Base-by-base conservation (phyloP, 768 basidiomycete genomes). In the Mycena chlorophos region DNA sequence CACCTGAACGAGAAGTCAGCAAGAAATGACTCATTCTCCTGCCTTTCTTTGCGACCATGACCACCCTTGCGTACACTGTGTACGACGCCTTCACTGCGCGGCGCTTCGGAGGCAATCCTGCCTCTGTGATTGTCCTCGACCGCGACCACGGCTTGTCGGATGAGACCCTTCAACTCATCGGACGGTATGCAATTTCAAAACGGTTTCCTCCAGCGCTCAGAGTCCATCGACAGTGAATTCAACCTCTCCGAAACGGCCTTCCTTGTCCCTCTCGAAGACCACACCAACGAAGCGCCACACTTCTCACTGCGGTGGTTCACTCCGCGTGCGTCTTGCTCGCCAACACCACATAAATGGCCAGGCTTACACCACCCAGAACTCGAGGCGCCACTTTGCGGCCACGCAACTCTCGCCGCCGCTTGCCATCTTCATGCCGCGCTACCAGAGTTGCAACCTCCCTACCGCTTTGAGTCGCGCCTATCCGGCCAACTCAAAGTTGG, bases 191-290 rank as follows among this genome's bases (percentile, higher is more conserved):
- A 4, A 3, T 29, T 5, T n/a, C n/a, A n/a, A n/a, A n/a, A n/a
- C n/a, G n/a, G 5, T 17, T 23, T 5, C 45, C 12, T 48, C 17
- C 10, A 5, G n/a, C n/a, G n/a, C n/a, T n/a, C n/a, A n/a, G 4
- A 34, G 23, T n/a, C 14, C 27, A n/a, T 27, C 23, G 8, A 37
- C 40, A 61, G 59, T 19, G 59, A 61, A 51, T 61, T 61, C 30
- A 54, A 56, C 25, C 59, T 61, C 37, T 61, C 59, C 1, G 59
- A 61, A 38, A 61, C 55, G 5, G 59, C 59, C 20, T 61, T 61
- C 22, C 29, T 61, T 5, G 42, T 61, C 14, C 59, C 59, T 2
- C 55, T 61, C 31, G 55, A 50, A 1, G 59, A 61, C 52, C 59
- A 61, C 43, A 39, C 42, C 14, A 39, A 46, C 6, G 55, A 56